phyloP scores from a whole-genome alignment of 2,329 filamentous ascomycete genomes.

The Monosporascus sp. region DNA sequence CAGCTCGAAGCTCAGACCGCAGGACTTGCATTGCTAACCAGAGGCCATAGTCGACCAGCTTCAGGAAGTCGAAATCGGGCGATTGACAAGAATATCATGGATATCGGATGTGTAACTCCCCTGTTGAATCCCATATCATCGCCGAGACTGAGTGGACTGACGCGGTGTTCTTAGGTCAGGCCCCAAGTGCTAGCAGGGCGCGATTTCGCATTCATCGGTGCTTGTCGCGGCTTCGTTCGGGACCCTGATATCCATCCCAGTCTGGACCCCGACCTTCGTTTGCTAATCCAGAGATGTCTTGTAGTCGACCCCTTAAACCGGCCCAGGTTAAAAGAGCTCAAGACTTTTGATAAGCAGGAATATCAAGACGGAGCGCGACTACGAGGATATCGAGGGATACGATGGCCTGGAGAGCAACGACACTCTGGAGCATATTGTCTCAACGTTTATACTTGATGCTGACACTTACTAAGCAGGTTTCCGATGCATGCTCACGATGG shows the following conservation, averaged over 20 bases:
- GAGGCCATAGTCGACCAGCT: not conserved
- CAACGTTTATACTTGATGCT: not conserved
- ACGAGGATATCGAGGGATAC: not conserved
- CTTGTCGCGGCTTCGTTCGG: not conserved
- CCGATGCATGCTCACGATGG: no score
- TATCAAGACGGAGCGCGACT: not conserved
- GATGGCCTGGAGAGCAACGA: not conserved
- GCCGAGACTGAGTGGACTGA: not conserved
- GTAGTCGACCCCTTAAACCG: not conserved
- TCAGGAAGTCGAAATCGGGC: not conserved
- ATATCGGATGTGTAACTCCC: not conserved
- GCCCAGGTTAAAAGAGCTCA: not conserved
- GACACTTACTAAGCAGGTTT: not conserved
- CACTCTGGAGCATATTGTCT: not conserved
- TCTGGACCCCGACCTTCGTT: not conserved
- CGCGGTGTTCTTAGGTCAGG: not conserved
- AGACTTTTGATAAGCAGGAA: not conserved
- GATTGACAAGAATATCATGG: not conserved
- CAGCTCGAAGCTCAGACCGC: no score
- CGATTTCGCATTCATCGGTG: not conserved
- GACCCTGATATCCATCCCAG: not conserved
- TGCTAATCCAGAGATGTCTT: not conserved
- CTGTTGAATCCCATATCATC: not conserved
- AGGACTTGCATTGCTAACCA: not conserved
- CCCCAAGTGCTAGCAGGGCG: not conserved